Evolutionary conservation across 2,329 filamentous ascomycete species (phyloP), one percentile per base, ranked within the genome.

Genomic region (Fusarium sacchari): DNA sequence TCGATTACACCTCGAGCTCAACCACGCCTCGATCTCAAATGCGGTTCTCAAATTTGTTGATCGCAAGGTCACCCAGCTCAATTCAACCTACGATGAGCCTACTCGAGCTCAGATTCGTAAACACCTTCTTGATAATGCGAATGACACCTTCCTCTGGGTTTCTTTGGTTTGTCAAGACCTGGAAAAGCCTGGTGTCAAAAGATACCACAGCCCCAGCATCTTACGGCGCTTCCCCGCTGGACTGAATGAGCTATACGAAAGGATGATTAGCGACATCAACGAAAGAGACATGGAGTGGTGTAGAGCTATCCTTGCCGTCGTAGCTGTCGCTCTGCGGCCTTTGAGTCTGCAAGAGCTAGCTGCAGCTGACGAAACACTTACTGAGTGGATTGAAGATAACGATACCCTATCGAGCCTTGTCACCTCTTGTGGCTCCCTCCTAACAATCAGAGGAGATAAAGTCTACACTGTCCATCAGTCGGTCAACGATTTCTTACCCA

Each of bases 31-130:
- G 0, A 47, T 47, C 2, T 22, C 44, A 1, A 30, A 47, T 12
- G 26, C 44, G 1, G 44, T 47, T 0, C 0, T 6, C 1, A 8
- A 4, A 12, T 47, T n/a, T 1, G 20, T 47, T 1, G 0, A 30
- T 8, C 0, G 6, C 0, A 47, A 30, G 10, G 0, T 47, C 4
- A 2, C 0, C 0, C 9, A 1, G 14, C 44, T 47, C 10, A 47
- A n/a, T 47, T 8, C 44, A 22, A 30, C 20, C 0, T 47, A 22
- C 0, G 1, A 22, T 7, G 1, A 22, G 2, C 2, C 14, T 12
- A 4, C 0, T 4, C 20, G 26, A 17, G 14, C 0, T 0, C 44
- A 1, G 0, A 47, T 47, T 0, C 44, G 20, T 6, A 4, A 17
- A 0, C 7, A 47, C 3, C 44, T 47, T 12, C 20, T 47, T 4